A percentile compares a stretch with the other conserved stretches of the same genome.
Conservation (phyloP, 139 green algal species). For the Micromonas commoda region DNA sequence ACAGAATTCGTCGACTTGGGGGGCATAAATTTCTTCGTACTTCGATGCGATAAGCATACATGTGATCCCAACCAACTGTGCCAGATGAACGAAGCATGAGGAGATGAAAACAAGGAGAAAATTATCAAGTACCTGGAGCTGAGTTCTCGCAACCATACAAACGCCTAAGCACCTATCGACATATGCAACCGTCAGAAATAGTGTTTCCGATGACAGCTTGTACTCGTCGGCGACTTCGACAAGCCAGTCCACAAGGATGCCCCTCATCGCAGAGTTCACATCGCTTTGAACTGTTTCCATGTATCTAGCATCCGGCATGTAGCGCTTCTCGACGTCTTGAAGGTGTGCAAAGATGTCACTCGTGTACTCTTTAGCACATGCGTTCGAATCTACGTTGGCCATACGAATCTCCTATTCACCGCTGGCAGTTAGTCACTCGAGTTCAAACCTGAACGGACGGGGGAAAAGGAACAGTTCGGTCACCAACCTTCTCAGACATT, state of each 20-base stretch:
- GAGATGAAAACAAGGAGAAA: conserved; percentile 84
- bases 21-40: conserved; percentile 97
- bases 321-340: too few species aligned
- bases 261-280: conserved; percentile 83
- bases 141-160: conserved; percentile 39
- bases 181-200: conserved; percentile 80
- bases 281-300: conserved; percentile 72
- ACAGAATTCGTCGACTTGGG: conserved; percentile 81
- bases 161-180: conserved; percentile 82
- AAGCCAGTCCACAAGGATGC: conserved; percentile 95
- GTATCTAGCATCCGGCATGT: too few species aligned
- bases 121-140: conserved; percentile 78
- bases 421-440: too few species aligned
- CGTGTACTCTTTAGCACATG: too few species aligned
- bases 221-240: conserved; percentile 91
- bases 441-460: too few species aligned
- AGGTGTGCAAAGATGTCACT: too few species aligned
- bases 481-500: too few species aligned
- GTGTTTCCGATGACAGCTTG: conserved; percentile 81
- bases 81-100: not conserved
- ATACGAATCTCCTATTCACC: too few species aligned
- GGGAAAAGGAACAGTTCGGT: too few species aligned
- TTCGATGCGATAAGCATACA: conserved; percentile 92
- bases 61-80: conserved; percentile 76
- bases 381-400: too few species aligned